Base-by-base conservation (phyloP, 2,329 filamentous ascomycete genomes). In the Periconia sp. region DNA sequence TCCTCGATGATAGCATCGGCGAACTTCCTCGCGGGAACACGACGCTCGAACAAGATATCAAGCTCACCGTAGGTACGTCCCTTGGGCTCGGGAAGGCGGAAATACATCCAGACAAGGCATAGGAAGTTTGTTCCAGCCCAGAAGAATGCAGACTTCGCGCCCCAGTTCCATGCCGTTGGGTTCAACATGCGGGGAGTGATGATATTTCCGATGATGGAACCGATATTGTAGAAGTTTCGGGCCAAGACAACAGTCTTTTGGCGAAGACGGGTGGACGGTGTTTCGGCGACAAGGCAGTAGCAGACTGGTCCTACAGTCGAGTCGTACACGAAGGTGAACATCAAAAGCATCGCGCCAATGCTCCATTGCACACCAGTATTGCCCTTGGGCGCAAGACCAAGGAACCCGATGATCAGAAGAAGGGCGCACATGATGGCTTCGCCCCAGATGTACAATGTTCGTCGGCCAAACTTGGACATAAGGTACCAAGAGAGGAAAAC, bases 181-280 rank as follows among this genome's bases (percentile, higher is more conserved):
- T 69, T 69, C 24, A 69, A 37, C 64, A 69, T 69, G 34, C 63
- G 60, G 5, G 63, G 64, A 2, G 64, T 69, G 19, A 69, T 51
- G 23, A 69, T 48, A 25, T 86, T 87, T 65, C 84, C 87, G 56
- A 95, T 72, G 56, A 95, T 94, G 45, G 82, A 85, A 26, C 90
- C 87, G 30, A 95, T 74, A 59, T 94, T 92, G 76, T 75, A 78
- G 22, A 89, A 75, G 56, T 89, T 88, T 36, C 91, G 84, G 2
- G 88, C 90, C 3, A 95, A 78, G 3, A 94, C 90, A 31, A 95
- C 87, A 0, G 91, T 95, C 77, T 96, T 96, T 73, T 94, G 90
- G 64, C 92, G 88, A 28, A 96, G 79, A 10, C 91, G 83, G 9
- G 88, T 84, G 0, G 89, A 90, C 0, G 89, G 90, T 23, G 96